Base-by-base conservation (phyloP, 768 basidiomycete species). In the Lentinula sp. region DNA sequence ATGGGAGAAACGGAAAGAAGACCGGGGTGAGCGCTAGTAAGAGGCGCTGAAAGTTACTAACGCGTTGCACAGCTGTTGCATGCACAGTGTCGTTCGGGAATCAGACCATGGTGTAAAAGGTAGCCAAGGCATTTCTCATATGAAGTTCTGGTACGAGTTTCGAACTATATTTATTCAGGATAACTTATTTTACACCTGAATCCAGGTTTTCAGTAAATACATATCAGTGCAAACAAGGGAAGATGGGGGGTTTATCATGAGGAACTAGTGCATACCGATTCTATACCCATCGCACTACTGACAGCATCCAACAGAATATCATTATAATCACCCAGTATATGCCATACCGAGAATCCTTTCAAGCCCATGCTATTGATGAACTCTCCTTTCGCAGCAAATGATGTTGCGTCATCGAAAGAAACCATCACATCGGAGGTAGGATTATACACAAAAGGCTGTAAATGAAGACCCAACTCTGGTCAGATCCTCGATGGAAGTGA, bases 401-500 rank as follows among this genome's bases (percentile, higher is more conserved):
- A 86, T 35, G 72, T 68, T 0, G 83, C 73, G 60, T 91, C 78
- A 63, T 92, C 90, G 62, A 78, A 92, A 1, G 90, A 85, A 23
- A 91, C 77, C 81, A 89, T 78, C 33, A 83, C 76, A 41, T 84
- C 68, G 0, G 76, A 75, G 1, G 68, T 74, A 4, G 77, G 59
- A 67, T 87, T 78, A 71, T 90, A 91, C 16, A 91, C 80, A 61
- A 81, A 89, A 0, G 88, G 84, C 87, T 91, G 64, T 5, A 49
- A 60, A 15, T 23, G 59, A 7, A 39, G 49, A 2, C 52, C 41
- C 49, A 36, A 20, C 4, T 28, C 46, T 20, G 9, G 20, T 61
- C 7, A 52, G 33, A 33, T 35, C 13, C 6, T 57, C 35, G 10
- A 8, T 46, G 10, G 48, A 57, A 35, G 63, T 20, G 54, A 51